Evolutionary conservation across 169 alveolate species (phyloP).

Genomic region (Cryptosporidium tyzzeri): DNA sequence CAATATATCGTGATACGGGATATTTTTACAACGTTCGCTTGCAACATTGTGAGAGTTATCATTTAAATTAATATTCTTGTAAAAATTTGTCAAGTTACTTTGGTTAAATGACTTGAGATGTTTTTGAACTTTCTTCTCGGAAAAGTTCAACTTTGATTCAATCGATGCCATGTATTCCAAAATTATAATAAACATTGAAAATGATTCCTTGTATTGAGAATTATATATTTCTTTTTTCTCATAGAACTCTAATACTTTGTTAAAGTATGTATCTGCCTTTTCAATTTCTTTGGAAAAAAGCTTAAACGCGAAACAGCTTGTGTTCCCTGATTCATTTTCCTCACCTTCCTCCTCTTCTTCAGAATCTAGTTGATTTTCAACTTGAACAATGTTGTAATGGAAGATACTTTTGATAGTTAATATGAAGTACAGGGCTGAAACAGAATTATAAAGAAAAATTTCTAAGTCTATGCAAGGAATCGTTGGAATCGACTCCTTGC

Average conservation of each 20-base stretch:
- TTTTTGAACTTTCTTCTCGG: slow-evolving; percentile 33
- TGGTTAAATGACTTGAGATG: slow-evolving; percentile 13
- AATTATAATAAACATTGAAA: slow-evolving; percentile 32
- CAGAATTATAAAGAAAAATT: slow-evolving; percentile 5
- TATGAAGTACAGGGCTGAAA: slow-evolving; percentile 14
- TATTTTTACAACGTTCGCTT: neutral
- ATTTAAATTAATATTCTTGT: neutral
- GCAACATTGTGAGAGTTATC: neutral
- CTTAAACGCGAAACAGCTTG: neutral
- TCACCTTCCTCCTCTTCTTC: slow-evolving; percentile 21
- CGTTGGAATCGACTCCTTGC: neutral
- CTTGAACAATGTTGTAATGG: slow-evolving; percentile 13
- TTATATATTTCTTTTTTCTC: neutral
- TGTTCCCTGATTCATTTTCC: neutral
- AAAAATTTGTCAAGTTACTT: slow-evolving; percentile 31
- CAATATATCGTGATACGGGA: slow-evolving; percentile 27
- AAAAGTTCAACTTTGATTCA: neutral
- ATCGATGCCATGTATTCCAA: slow-evolving; percentile 44
- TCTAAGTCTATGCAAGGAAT: slow-evolving; percentile 35
- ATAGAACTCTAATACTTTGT: slow-evolving; percentile 18
- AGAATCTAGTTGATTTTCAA: neutral
- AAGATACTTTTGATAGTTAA: slow-evolving; percentile 35
- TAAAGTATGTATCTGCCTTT: slow-evolving; percentile 1
- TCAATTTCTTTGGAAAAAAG: slow-evolving; percentile 9
- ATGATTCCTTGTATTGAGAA: slow-evolving; percentile 30